A percentile compares a stretch with the other conserved stretches of the same genome.
Evolutionary conservation across 2,329 filamentous ascomycete genomes (phyloP).

Genomic region (Fusarium marasasianum): DNA sequence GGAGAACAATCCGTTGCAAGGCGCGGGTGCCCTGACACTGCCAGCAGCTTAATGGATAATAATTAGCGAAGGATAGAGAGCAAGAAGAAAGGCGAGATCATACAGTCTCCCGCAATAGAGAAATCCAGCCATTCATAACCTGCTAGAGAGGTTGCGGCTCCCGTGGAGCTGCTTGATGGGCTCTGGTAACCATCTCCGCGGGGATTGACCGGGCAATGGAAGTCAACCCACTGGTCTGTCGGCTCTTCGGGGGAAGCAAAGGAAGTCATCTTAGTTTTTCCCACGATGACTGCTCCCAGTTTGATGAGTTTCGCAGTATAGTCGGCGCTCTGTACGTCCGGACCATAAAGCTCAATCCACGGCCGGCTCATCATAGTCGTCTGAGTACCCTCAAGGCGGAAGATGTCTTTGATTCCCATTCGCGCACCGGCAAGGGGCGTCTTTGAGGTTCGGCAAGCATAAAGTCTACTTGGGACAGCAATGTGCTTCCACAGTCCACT

Average conservation of each 20-base stretch:
- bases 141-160: not conserved
- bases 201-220: not conserved
- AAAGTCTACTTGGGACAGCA: not conserved
- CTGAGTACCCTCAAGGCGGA: rapidly evolving
- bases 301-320: not conserved
- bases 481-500: rapidly evolving
- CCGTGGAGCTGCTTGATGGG: rapidly evolving
- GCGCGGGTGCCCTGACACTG: not conserved
- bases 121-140: not conserved
- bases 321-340: not conserved
- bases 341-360: not conserved
- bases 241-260: not conserved
- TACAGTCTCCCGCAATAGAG: not conserved
- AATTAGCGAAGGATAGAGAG: not conserved
- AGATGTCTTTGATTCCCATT: not conserved
- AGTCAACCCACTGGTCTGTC: not conserved
- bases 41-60: not conserved
- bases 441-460: rapidly evolving
- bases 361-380: not conserved
- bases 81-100: not conserved
- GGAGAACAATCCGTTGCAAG: not conserved
- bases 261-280: rapidly evolving
- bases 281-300: rapidly evolving
- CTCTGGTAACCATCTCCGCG: not conserved
- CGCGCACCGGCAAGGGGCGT: not conserved